Evolutionary conservation across 1,284 basidiomycete genomes (phyloP), one percentile per base, ranked within the genome.

Genomic region (Leucocoprinus gongylophorus): DNA sequence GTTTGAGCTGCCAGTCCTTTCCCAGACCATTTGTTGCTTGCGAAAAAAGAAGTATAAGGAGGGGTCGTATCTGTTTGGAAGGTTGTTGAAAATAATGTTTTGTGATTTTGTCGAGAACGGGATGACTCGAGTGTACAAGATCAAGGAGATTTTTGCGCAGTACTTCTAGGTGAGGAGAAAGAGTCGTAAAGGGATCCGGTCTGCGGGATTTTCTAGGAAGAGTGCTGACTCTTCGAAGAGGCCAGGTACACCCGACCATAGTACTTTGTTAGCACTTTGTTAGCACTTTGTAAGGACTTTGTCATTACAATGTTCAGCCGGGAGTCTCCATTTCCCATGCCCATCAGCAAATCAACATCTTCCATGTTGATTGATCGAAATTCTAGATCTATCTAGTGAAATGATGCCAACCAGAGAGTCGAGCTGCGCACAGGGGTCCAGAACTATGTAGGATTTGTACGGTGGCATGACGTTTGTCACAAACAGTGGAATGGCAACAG

Each of bases 21-120:
- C 88, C 85, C 29, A 97, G 73, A 0, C 95, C 94, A n/a, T 97
- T 97, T 33, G 94, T 97, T 4, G 95, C 95, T 58, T 88, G 85
- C 17, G n/a, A n/a, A 88, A 76, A 67, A 97, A 89, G 43, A 99
- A 99, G 79, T 23, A 98, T 88, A 46, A 99, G 81, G 57, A 95
- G 75, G 0, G 95, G 95, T 12, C 95, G 81, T 23, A 98, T 79
- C 63, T 97, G 93, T 67, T 98, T 99, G 7, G 91, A 90, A 3
- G 86, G 85, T 54, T 88, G 86, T 54, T 87, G 78, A 68, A 98
- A 97, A 72, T 98, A 98, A 71, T 98, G 97, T 58, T 93, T 85
- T 1, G 95, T 91, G 54, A 98, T 87, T 57, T 90, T 81, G 57
- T 88, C 86, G 49, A 98, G 80, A 0, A 83, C 81, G 5, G 93